Evolutionary conservation across 129 eudicot genomes (phyloP), one percentile per base, ranked within the genome.

Genomic region (Arctium minus): DNA sequence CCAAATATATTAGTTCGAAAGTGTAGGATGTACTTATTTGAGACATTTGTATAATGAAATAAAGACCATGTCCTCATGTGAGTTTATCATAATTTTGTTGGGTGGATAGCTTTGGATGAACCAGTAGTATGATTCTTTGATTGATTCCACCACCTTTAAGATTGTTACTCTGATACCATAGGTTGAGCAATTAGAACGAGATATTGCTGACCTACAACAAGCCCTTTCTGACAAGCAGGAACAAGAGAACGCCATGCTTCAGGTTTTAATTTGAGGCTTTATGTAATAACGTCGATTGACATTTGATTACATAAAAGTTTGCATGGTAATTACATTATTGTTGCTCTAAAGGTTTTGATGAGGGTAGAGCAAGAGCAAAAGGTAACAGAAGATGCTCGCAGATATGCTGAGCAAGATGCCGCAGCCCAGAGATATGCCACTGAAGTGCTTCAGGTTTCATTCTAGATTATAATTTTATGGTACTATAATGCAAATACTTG

Each of bases 241-340:
- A 89, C 98, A 96, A 92, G 99, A 96, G 84, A 88, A 76, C 75
- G 98, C 91, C 84, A 96, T 96, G 99, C 96, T 96, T 89, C 97
- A 93, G 97, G 99, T 93, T 79, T 72, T 68, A 37, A 77, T 81
- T 44, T 17, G 30, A 82, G 36, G 53, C 75, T 81, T 80, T 48
- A 78, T 68, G 2, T 38, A 31, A 32, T 62, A 40, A 8, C 4
- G 10, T 77, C 1, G 1, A 56, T 77, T 29, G 22, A 10, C 27
- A 35, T 42, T 40, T 73, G 38, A 70, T 77, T 71, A 17, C 72
- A 68, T 46, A 76, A 12, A 44, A 60, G 42, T 69, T 78, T 70
- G 13, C 39, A 50, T 30, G 8, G n/a, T 79, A 74, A 29, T 75
- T 70, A 80, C 67, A 12, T 18, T 9, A 74, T 69, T 56, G 17